Percentiles rank a stretch among this genome's conserved stretches.
Conservation (phyloP, 2,329 filamentous ascomycete species). For the Cryphonectria parasitica region DNA sequence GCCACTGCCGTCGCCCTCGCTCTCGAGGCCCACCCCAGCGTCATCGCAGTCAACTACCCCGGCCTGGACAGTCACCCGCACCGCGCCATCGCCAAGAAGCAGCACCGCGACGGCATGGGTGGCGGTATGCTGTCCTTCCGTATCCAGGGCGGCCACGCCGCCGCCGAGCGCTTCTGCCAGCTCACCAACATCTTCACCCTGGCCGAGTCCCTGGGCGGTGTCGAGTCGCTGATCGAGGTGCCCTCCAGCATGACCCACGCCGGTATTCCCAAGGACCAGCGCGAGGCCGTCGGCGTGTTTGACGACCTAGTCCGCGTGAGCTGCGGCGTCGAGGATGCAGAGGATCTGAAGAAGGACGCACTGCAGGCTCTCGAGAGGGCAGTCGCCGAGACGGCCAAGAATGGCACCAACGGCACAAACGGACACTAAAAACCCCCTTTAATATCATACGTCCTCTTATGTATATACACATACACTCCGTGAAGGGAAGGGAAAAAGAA, state of each 20-base stretch:
- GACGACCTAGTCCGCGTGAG: slow-evolving; percentile 93
- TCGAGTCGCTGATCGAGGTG: slow-evolving; percentile 90
- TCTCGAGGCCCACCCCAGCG: slow-evolving; percentile 78
- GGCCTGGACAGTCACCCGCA: slow-evolving; percentile 88
- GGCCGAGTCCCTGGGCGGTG: slow-evolving; percentile 84
- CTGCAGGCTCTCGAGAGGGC: slow-evolving; percentile 79
- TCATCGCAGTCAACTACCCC: slow-evolving; percentile 93
- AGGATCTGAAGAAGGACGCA: slow-evolving; percentile 82
- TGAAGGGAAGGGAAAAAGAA: background rate
- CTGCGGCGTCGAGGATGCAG: slow-evolving; percentile 90
- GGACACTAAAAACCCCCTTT: background rate
- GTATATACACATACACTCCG: background rate
- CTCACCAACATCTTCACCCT: slow-evolving; percentile 87
- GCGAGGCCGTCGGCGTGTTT: slow-evolving; percentile 90
- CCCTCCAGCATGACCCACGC: slow-evolving; percentile 97
- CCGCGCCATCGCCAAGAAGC: slow-evolving; percentile 79
- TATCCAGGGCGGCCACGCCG: slow-evolving; percentile 81
- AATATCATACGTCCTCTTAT: background rate
- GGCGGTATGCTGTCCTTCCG: slow-evolving; percentile 98
- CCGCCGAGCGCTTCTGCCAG: slow-evolving; percentile 92
- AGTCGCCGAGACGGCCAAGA: slow-evolving; percentile 43
- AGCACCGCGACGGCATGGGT: slow-evolving; percentile 92
- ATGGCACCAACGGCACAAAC: slow-evolving; percentile 14
- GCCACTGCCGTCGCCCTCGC: slow-evolving; percentile 76
- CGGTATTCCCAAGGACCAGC: slow-evolving; percentile 86